Percentiles rank a stretch among this genome's conserved stretches.
These are phyloP conservation scores for Sonneratia alba DNA, from an alignment of 345 rosid species.

Conservation along the genomic window DNA sequence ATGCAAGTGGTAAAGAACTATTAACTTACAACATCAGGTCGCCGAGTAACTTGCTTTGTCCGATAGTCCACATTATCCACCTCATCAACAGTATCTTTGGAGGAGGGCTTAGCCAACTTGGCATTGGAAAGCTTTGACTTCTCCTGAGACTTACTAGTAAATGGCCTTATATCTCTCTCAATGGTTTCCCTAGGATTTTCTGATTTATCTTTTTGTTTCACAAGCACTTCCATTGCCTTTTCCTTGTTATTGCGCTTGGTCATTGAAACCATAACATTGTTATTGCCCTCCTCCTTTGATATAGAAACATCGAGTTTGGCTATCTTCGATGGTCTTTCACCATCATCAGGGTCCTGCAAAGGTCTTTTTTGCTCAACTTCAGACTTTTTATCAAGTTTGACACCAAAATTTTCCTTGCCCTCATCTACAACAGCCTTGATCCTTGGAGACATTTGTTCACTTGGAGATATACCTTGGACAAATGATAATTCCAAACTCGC, in stretches of 20 bases:
- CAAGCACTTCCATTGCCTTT: slow-evolving; percentile 8
- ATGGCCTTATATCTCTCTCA: slow-evolving; percentile 16
- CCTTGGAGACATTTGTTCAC: neutral
- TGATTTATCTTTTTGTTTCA: slow-evolving; percentile 13
- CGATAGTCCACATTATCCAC: slow-evolving; percentile 16
- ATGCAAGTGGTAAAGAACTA: slow-evolving; percentile 1
- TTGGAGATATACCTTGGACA: slow-evolving; percentile 5
- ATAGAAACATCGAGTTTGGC: slow-evolving; percentile 14
- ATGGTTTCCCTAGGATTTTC: slow-evolving; percentile 15
- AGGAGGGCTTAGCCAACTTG: slow-evolving; percentile 21
- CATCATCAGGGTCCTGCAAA: slow-evolving; percentile 18
- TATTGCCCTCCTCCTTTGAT: slow-evolving; percentile 17
- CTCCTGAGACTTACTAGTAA: slow-evolving; percentile 22
- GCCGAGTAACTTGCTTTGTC: slow-evolving; percentile 32
- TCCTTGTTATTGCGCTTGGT: slow-evolving; percentile 14
- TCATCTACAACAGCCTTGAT: neutral
- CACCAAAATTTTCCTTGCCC: neutral
- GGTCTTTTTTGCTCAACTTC: slow-evolving; percentile 24
- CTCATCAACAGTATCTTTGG: slow-evolving; percentile 12
- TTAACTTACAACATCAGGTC: slow-evolving; percentile 56
- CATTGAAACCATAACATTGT: slow-evolving; percentile 14
- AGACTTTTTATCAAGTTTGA: slow-evolving; percentile 5
- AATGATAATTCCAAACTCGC: slow-evolving; percentile 8
- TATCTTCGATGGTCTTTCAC: slow-evolving; percentile 2
- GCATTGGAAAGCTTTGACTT: slow-evolving; percentile 17